Evolutionary conservation across 1,139 yeast genomes (phyloP).

Genomic region (Blastobotrys indianensis): DNA sequence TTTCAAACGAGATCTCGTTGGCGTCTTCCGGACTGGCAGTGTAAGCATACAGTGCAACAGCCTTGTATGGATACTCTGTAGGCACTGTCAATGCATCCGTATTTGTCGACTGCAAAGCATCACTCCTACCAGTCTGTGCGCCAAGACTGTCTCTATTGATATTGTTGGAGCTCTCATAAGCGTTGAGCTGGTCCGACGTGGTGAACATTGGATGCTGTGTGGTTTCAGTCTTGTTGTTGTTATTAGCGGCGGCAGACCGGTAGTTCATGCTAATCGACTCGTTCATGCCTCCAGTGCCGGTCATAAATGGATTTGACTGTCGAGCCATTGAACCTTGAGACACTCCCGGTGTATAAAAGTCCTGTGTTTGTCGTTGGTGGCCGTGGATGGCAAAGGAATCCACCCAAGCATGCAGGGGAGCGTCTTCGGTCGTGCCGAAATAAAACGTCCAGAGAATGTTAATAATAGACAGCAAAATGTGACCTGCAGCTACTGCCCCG

Average conservation of each 20-base stretch:
- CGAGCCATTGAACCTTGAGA: constrained; percentile 15
- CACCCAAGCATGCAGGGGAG: constrained; percentile 72
- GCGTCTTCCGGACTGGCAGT: constrained; percentile 93
- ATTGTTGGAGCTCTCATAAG: constrained; percentile 44
- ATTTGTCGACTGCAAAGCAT: constrained; percentile 6
- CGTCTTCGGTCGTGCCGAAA: constrained; percentile 50
- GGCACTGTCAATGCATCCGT: constrained; percentile 28
- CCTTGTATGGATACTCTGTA: constrained; percentile 70
- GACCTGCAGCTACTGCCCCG: constrained; percentile 91
- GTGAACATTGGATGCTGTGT: constrained; percentile 47
- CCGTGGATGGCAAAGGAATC: constrained; percentile 53
- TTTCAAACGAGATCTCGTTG: constrained; percentile 83
- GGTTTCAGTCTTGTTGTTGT: not conserved
- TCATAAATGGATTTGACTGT: constrained; percentile 18
- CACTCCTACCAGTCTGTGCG: constrained; percentile 1
- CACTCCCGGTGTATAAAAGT: not conserved
- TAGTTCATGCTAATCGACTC: constrained; percentile 13
- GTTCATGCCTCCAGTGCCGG: constrained; percentile 12
- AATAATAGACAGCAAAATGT: constrained; percentile 72
- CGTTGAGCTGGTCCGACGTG: constrained; percentile 46
- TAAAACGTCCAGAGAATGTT: constrained; percentile 74
- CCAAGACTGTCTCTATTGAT: constrained; percentile 14
- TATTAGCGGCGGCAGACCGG: not conserved
- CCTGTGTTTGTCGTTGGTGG: not conserved
- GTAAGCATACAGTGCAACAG: constrained; percentile 80